A percentile compares a stretch with the other conserved stretches of the same genome.
phyloP scores from a whole-genome alignment of 805 yeast genomes.

The Maudiozyma pseudohumilis region DNA sequence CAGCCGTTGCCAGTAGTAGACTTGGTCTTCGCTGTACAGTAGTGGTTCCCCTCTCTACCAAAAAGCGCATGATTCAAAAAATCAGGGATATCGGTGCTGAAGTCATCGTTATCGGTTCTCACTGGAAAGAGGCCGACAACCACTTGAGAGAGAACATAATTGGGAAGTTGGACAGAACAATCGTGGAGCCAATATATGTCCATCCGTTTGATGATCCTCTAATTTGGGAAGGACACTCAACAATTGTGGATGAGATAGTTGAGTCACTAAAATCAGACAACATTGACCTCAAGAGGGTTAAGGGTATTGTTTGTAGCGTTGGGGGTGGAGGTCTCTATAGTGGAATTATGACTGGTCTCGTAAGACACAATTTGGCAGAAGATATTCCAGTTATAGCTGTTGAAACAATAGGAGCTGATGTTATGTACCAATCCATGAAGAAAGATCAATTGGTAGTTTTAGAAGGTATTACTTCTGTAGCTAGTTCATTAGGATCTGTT shows the following conservation, averaged over 20 bases:
- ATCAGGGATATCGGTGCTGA: slow-evolving; percentile 40
- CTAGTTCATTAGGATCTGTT: slow-evolving; percentile 51
- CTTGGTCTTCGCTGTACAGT: slow-evolving; percentile 41
- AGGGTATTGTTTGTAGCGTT: slow-evolving; percentile 42
- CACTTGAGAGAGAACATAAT: slow-evolving; percentile 28
- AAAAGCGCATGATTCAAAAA: slow-evolving; percentile 34
- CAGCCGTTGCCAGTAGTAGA: slow-evolving; percentile 30
- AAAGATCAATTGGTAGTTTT: slow-evolving; percentile 36
- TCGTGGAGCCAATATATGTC: slow-evolving; percentile 35
- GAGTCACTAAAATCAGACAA: slow-evolving; percentile 14
- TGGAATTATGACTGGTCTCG: slow-evolving; percentile 39
- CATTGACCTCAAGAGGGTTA: slow-evolving; percentile 19
- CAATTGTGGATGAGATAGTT: slow-evolving; percentile 36
- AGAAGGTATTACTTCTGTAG: slow-evolving; percentile 41
- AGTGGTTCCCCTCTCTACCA: slow-evolving; percentile 44
- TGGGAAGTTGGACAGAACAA: slow-evolving; percentile 5
- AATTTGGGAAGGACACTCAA: slow-evolving; percentile 47
- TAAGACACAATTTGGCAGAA: slow-evolving; percentile 26
- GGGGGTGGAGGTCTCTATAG: slow-evolving; percentile 51
- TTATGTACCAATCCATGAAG: slow-evolving; percentile 40
- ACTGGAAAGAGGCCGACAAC: slow-evolving; percentile 42
- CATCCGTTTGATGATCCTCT: slow-evolving; percentile 43
- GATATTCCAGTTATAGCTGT: slow-evolving; percentile 35
- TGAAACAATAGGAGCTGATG: slow-evolving; percentile 53
- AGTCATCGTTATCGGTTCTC: slow-evolving; percentile 36